Evolutionary conservation across 1,139 yeast genomes (phyloP).

Genomic region (Candida freyschussii): DNA sequence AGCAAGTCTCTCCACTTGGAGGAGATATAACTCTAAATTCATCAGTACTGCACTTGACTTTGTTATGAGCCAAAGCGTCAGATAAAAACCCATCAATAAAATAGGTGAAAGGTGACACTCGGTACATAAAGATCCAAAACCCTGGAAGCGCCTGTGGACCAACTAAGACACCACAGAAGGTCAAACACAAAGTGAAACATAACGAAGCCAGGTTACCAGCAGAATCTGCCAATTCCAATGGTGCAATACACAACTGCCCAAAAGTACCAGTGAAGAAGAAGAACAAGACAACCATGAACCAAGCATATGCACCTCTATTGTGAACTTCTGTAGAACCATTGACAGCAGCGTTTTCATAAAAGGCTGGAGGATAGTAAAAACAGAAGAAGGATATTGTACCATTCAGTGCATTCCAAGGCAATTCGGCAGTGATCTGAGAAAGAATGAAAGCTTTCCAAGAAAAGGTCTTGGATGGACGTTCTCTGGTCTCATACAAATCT

Average conservation of each 20-base stretch:
- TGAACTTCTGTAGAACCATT: conserved; percentile 42
- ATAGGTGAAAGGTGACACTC: conserved; percentile 63
- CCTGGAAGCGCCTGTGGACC: conserved; percentile 53
- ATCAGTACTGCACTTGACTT: conserved; percentile 40
- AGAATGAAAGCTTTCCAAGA: conserved; percentile 58
- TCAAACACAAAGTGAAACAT: conserved; percentile 61
- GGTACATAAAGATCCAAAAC: conserved; percentile 60
- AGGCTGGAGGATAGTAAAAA: conserved; percentile 82
- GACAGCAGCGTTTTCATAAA: conserved; percentile 48
- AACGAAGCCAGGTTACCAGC: conserved; percentile 67
- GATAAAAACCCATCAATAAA: conserved; percentile 47
- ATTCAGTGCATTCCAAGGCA: conserved; percentile 66
- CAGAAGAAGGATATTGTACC: conserved; percentile 67
- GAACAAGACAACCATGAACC: conserved; percentile 53
- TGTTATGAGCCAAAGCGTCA: conserved; percentile 48
- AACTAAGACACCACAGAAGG: conserved; percentile 81
- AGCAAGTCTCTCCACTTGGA: conserved; percentile 50
- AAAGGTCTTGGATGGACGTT: conserved; percentile 69
- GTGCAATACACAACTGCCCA: conserved; percentile 58
- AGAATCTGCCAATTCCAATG: conserved; percentile 60
- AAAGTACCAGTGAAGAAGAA: conserved; percentile 57
- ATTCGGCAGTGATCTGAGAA: conserved; percentile 62
- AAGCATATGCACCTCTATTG: conserved; percentile 63
- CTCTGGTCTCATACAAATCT: conserved; percentile 83
- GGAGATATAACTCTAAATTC: conserved; percentile 48